Conservation (phyloP, 2,329 filamentous ascomycete species). For the Chrysoporthe deuterocubensis region DNA sequence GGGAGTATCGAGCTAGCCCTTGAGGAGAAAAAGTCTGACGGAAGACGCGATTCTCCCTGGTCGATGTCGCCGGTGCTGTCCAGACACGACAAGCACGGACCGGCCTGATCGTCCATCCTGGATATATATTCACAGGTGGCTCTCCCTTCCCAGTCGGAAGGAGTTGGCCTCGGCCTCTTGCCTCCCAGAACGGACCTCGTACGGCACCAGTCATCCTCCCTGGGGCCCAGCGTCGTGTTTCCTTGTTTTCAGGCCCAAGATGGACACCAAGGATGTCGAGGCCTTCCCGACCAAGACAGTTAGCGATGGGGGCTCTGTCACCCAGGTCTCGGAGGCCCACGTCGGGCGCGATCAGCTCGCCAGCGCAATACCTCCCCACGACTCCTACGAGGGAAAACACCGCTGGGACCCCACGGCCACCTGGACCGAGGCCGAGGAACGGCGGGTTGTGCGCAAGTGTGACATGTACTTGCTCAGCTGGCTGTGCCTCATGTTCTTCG, state of each 20-base stretch:
- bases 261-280: slow-evolving; percentile 33
- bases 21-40: background rate
- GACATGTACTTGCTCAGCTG: slow-evolving; percentile 47
- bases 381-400: slow-evolving; percentile 46
- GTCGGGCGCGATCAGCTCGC: slow-evolving; percentile 46
- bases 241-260: slow-evolving; percentile 7
- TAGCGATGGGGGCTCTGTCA: slow-evolving; percentile 33
- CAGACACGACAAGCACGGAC: background rate
- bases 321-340: slow-evolving; percentile 35
- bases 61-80: slow-evolving; percentile 12
- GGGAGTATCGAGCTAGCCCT: slow-evolving; percentile 1
- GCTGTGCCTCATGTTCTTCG: slow-evolving; percentile 60
- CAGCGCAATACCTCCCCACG: slow-evolving; percentile 37
- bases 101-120: background rate
- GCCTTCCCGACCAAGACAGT: slow-evolving; percentile 27
- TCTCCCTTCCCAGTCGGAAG: background rate
- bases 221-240: background rate
- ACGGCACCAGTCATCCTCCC: background rate
- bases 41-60: slow-evolving; percentile 13
- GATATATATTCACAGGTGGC: slow-evolving; percentile 5
- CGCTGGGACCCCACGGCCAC: slow-evolving; percentile 44
- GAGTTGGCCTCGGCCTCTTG: background rate
- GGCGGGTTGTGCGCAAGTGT: slow-evolving; percentile 56
- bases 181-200: background rate
- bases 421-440: slow-evolving; percentile 64